A percentile compares a stretch with the other conserved stretches of the same genome.
Conservation (phyloP, 2,329 filamentous ascomycete species). For the Xenosphaeropsis pyriputrescens region DNA sequence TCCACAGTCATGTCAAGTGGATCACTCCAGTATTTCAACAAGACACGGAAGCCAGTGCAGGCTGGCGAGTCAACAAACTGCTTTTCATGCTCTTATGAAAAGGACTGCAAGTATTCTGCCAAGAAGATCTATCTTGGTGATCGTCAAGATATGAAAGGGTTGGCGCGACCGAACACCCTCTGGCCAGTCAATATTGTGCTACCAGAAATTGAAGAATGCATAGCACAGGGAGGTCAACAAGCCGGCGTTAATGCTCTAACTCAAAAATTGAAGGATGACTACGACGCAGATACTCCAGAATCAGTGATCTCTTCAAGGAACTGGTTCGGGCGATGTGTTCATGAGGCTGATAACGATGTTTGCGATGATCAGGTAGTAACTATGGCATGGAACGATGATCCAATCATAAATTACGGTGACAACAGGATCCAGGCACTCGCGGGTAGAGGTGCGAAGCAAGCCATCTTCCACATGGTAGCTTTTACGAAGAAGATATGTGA, state of each 20-base stretch:
- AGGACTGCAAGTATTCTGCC: conserved; percentile 68
- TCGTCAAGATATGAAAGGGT: conserved; percentile 30
- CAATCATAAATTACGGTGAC: conserved; percentile 14
- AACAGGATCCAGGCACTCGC: conserved; percentile 8
- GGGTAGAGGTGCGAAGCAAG: conserved; percentile 59
- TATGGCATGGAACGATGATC: conserved; percentile 71
- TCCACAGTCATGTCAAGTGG: conserved; percentile 61
- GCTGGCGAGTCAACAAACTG: conserved; percentile 76
- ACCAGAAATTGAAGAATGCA: conserved; percentile 76
- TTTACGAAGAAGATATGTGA: conserved; percentile 80
- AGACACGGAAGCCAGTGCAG: conserved; percentile 53
- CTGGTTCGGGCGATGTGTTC: conserved; percentile 94
- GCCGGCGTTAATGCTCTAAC: conserved; percentile 31
- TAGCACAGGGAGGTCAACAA: conserved; percentile 25
- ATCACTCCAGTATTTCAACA: conserved; percentile 60
- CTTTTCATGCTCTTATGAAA: conserved; percentile 57
- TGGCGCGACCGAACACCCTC: conserved; percentile 49
- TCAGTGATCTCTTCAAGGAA: conserved; percentile 35
- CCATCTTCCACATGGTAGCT: conserved; percentile 87
- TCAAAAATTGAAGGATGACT: conserved; percentile 30
- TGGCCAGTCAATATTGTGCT: conserved; percentile 89
- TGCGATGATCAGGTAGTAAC: conserved; percentile 87
- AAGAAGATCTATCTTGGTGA: conserved; percentile 66
- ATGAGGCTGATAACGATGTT: conserved; percentile 84
- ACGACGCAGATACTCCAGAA: conserved; percentile 32